These are phyloP conservation scores for Zopfochytrium polystomum DNA, from an alignment of 371 early-diverging fungal species.

Conservation along the genomic window DNA sequence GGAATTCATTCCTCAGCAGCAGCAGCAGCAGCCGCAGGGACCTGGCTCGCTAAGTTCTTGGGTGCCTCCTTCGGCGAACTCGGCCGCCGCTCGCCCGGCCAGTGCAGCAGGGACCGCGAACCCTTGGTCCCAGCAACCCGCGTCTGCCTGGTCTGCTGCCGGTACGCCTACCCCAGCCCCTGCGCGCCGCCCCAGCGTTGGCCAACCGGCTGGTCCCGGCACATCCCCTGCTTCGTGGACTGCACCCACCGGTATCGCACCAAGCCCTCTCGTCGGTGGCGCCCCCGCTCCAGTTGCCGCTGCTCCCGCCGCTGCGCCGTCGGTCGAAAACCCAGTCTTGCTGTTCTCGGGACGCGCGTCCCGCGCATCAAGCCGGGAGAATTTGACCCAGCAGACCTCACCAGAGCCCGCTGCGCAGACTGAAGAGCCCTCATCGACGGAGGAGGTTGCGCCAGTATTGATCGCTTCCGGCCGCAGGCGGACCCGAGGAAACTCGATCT, in stretches of 20 bases:
- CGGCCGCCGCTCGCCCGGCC: too few relatives aligned
- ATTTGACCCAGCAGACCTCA: too few relatives aligned
- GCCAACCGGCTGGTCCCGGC: slow-evolving; percentile 17
- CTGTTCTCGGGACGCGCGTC: slow-evolving; percentile 40
- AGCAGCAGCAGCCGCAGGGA: too few relatives aligned
- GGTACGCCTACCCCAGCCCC: too few relatives aligned
- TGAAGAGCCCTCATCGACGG: neutral
- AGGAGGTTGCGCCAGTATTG: slow-evolving; percentile 22
- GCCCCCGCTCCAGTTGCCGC: slow-evolving; percentile 1
- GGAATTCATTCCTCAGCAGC: too few relatives aligned
- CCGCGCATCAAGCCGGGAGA: slow-evolving; percentile 19
- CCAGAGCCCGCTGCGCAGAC: neutral
- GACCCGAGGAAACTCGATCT: slow-evolving; percentile 20
- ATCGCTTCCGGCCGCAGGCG: slow-evolving; percentile 43
- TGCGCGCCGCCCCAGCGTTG: slow-evolving; percentile 17
- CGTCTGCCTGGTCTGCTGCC: too few relatives aligned
- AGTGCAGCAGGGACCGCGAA: too few relatives aligned
- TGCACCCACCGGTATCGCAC: slow-evolving; percentile 8
- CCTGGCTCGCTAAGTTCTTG: too few relatives aligned
- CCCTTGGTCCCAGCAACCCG: too few relatives aligned
- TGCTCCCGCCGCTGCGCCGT: slow-evolving; percentile 13
- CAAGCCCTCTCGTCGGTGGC: neutral
- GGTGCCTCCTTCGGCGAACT: too few relatives aligned
- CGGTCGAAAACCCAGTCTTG: slow-evolving; percentile 26
- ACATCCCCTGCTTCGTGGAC: slow-evolving; percentile 9